Percentiles rank a stretch among this genome's conserved stretches.
Conservation (phyloP, 441 rosid genomes). For the Populus hybrid region DNA sequence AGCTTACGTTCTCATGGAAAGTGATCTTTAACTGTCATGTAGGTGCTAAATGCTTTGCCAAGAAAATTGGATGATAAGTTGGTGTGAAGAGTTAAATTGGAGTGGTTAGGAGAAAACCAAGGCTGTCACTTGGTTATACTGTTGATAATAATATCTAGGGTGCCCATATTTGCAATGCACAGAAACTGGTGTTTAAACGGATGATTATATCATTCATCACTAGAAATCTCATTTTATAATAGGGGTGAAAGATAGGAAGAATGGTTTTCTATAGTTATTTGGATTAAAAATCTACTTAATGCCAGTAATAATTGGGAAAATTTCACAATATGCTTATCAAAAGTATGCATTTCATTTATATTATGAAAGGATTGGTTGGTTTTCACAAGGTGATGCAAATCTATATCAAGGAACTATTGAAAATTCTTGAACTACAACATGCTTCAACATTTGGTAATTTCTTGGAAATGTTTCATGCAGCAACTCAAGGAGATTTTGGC, state of each 20-base stretch:
- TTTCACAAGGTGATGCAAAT: neutral
- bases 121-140: neutral
- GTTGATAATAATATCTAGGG: neutral
- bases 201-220: too few relatives aligned
- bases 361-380: neutral
- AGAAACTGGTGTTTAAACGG: too few relatives aligned
- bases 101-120: neutral
- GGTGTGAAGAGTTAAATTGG: neutral
- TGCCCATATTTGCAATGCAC: neutral
- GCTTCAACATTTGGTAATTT: neutral
- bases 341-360: too few relatives aligned
- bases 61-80: neutral
- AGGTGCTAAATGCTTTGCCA: too few relatives aligned
- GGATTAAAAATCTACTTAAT: too few relatives aligned
- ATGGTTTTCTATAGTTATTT: too few relatives aligned
- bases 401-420: neutral
- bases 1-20: neutral
- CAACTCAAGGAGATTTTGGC: constrained; percentile 80
- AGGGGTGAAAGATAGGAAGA: too few relatives aligned
- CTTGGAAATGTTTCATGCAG: constrained; percentile 40
- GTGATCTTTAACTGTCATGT: neutral
- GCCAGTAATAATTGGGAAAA: too few relatives aligned
- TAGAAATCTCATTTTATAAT: too few relatives aligned
- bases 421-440: neutral
- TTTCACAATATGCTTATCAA: too few relatives aligned